phyloP scores from a whole-genome alignment of 148 eudicot genomes.

The Pouteria glomerata region DNA sequence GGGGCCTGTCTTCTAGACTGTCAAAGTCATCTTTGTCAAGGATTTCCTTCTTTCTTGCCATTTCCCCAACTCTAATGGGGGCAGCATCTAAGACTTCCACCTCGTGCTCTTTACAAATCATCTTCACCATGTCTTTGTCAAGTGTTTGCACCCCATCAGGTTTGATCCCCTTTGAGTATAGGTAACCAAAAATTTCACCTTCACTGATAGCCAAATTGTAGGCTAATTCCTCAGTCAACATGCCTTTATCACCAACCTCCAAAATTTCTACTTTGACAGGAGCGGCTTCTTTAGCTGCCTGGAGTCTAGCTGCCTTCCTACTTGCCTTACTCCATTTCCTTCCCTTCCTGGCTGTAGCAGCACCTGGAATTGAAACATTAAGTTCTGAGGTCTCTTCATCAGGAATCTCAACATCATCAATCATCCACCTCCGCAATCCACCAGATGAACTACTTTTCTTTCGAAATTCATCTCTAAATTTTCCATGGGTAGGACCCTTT shows the following conservation, averaged over 20 bases:
- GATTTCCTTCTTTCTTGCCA: slow-evolving; percentile 82
- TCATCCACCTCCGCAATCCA: slow-evolving; percentile 60
- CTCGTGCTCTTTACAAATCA: slow-evolving; percentile 74
- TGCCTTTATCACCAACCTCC: slow-evolving; percentile 88
- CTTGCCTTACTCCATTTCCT: slow-evolving; percentile 93
- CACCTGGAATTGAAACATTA: slow-evolving; percentile 59
- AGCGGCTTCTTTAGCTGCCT: slow-evolving; percentile 87
- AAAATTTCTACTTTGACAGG: slow-evolving; percentile 84
- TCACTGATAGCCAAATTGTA: slow-evolving; percentile 82
- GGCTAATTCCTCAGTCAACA: slow-evolving; percentile 81
- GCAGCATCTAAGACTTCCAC: slow-evolving; percentile 84
- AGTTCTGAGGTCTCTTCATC: slow-evolving; percentile 78
- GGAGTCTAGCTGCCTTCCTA: slow-evolving; percentile 86
- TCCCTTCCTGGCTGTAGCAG: slow-evolving; percentile 57
- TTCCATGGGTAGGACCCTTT: slow-evolving; percentile 42
- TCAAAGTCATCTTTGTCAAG: slow-evolving; percentile 86
- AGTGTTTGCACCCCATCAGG: slow-evolving; percentile 80
- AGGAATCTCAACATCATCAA: slow-evolving; percentile 30
- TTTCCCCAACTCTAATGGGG: slow-evolving; percentile 58
- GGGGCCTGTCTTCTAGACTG: slow-evolving; percentile 85
- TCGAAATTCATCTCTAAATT: slow-evolving; percentile 59
- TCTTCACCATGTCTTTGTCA: slow-evolving; percentile 86
- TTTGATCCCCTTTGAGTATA: slow-evolving; percentile 76
- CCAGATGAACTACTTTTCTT: slow-evolving; percentile 58
- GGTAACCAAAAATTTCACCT: slow-evolving; percentile 83